Conservation (phyloP, 1,284 basidiomycete genomes). For the Ustilago sp. region DNA sequence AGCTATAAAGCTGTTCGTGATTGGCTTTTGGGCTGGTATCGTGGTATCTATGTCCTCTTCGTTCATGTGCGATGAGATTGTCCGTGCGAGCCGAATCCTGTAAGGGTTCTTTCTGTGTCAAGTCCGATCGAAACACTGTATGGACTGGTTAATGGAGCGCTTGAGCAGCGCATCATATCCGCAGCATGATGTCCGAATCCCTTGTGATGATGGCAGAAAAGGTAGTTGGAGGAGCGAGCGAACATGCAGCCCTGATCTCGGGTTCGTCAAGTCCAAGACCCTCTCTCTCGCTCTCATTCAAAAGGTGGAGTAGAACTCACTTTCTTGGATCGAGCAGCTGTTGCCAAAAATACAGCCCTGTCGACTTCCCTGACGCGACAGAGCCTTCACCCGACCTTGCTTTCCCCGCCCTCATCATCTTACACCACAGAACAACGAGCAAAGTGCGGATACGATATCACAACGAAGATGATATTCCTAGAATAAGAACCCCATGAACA, state of each 20-base stretch:
- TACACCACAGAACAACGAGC: not conserved
- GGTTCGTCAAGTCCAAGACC: not conserved
- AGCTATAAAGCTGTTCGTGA: not conserved
- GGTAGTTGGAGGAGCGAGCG: not conserved
- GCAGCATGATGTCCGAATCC: not conserved
- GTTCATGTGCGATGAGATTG: not conserved
- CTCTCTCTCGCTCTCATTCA: no score
- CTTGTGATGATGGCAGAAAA: not conserved
- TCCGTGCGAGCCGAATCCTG: not conserved
- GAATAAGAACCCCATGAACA: constrained; percentile 2
- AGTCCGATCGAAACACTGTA: not conserved
- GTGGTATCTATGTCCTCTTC: not conserved
- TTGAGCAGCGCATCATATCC: not conserved
- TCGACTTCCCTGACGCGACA: not conserved
- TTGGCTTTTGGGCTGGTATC: not conserved
- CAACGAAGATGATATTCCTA: constrained; percentile 2
- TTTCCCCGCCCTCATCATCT: not conserved
- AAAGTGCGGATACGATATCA: not conserved
- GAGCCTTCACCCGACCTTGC: constrained; percentile 4
- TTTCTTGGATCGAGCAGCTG: constrained; percentile 2
- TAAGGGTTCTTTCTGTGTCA: not conserved
- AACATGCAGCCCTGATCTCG: not conserved
- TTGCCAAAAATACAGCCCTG: not conserved
- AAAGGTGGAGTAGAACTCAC: not conserved
- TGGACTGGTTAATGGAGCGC: not conserved